Conservation (phyloP, 257 asterid species). For the Cinchona pubescens region DNA sequence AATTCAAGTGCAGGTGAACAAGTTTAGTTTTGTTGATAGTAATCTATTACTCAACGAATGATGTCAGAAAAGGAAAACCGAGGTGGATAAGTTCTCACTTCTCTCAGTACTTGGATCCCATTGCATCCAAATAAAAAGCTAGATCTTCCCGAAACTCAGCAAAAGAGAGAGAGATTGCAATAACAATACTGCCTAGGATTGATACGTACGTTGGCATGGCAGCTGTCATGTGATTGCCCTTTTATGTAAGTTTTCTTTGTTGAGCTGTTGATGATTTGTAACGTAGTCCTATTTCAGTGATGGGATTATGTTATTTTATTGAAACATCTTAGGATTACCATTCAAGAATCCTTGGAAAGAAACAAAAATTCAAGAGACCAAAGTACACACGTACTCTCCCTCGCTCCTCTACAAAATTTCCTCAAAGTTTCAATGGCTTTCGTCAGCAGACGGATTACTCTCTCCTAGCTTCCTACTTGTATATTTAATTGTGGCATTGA, state of each 20-base stretch:
- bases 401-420: no score
- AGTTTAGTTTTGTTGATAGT: not conserved
- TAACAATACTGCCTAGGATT: not conserved
- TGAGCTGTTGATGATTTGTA: constrained; percentile 3
- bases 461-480: no score
- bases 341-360: not conserved
- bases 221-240: not conserved
- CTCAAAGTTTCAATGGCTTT: not conserved
- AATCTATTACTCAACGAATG: not conserved
- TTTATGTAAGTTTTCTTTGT: not conserved
- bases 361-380: not conserved
- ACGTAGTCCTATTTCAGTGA: not conserved
- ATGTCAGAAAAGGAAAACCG: constrained; percentile 13
- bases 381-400: not conserved
- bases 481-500: no score
- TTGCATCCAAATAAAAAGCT: no score
- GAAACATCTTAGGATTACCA: not conserved
- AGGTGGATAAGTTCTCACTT: constrained; percentile 12
- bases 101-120: not conserved
- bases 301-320: not conserved
- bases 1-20: not conserved
- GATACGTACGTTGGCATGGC: not conserved
- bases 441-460: no score
- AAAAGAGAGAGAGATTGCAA: not conserved
- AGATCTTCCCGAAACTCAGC: not conserved